Conservation (phyloP, 306 rosid species). For the Dryas drummondii region DNA sequence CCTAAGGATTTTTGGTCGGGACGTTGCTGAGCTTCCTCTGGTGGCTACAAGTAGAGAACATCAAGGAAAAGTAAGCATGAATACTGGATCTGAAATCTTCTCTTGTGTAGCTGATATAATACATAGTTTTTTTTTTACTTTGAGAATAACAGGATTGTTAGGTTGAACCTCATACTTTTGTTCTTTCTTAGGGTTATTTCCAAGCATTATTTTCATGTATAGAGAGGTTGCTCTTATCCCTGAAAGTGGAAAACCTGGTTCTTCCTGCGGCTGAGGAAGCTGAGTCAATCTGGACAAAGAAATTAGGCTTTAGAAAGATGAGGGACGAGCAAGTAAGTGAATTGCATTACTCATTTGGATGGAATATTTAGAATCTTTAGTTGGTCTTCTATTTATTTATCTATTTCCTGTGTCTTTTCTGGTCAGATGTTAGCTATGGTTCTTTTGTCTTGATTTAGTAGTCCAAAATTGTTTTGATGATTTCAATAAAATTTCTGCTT, state of each 20-base stretch:
- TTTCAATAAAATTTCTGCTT: no score
- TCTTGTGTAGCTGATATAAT: neutral
- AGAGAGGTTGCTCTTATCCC: conserved; percentile 72
- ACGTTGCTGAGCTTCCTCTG: conserved; percentile 97
- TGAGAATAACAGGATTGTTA: no score
- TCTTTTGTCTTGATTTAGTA: neutral
- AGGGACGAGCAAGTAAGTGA: conserved; percentile 79
- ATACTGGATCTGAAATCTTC: neutral
- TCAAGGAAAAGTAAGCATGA: conserved; percentile 79
- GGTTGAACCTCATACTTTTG: neutral
- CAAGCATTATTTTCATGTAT: conserved; percentile 89
- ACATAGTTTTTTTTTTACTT: no score
- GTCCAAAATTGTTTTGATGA: no score
- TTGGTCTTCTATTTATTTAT: no score
- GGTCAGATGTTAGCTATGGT: no score
- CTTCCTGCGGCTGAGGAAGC: conserved; percentile 99
- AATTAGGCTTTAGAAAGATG: conserved; percentile 86
- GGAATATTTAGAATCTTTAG: neutral
- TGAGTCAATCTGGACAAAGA: conserved; percentile 94
- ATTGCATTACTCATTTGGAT: neutral
- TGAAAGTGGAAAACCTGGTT: conserved; percentile 86
- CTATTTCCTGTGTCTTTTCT: no score
- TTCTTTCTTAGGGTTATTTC: conserved; percentile 71
- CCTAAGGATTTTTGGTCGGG: conserved; percentile 83
- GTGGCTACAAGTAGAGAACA: conserved; percentile 94